Conservation (phyloP, 352 stramenopile species). For the Phytophthora hybrid region DNA sequence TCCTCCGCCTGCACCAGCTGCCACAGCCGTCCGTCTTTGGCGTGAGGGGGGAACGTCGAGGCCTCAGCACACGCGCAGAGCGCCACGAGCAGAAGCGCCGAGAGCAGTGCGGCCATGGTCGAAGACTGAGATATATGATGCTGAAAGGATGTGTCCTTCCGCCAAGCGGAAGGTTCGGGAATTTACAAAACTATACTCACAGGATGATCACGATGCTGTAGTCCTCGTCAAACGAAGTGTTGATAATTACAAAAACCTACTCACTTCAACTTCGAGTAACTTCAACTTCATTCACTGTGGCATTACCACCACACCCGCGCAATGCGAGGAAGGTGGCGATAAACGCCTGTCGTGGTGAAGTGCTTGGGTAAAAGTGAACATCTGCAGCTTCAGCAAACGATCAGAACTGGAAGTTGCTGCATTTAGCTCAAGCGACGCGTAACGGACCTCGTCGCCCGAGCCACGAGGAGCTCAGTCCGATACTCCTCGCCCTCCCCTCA, state of each 20-base stretch:
- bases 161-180: too few relatives aligned
- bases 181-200: too few relatives aligned
- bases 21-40: conserved; percentile 62
- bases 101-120: conserved; percentile 19
- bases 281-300: not conserved
- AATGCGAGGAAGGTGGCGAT: too few relatives aligned
- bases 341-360: too few relatives aligned
- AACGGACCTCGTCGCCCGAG: conserved; percentile 14
- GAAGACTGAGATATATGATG: conserved; percentile 25
- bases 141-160: conserved; percentile 4
- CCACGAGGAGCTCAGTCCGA: not conserved
- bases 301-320: too few relatives aligned
- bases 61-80: conserved; percentile 7
- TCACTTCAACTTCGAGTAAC: conserved; percentile 1
- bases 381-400: not conserved
- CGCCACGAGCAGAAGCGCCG: conserved; percentile 23
- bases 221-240: too few relatives aligned
- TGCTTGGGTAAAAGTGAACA: not conserved
- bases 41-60: conserved; percentile 48
- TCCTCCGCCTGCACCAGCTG: conserved; percentile 60
- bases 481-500: not conserved
- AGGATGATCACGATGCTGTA: too few relatives aligned
- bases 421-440: conserved; percentile 32
- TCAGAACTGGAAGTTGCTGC: conserved; percentile 4
- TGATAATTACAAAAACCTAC: too few relatives aligned